Base-by-base conservation (phyloP, 495 filamentous ascomycete species). In the Aspergillus cavernicola region DNA sequence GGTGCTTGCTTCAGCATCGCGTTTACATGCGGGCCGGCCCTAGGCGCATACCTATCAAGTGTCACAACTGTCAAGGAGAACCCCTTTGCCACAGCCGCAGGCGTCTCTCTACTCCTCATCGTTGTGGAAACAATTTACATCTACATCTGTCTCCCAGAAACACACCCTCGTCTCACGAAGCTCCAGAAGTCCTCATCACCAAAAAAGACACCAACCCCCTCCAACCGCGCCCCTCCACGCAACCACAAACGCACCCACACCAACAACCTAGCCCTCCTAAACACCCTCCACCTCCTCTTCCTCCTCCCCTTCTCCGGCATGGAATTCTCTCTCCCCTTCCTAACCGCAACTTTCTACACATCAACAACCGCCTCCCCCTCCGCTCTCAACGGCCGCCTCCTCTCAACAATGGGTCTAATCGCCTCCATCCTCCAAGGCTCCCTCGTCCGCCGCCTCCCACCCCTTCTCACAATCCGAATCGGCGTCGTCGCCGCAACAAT, bases 1-100 rank as follows among this genome's bases (percentile, higher is more conserved):
- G 93, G 93, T 29, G 92, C 85, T 32, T 97, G 95, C 70, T 99
- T 99, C 75, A 92, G 87, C 44, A 88, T 99, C 58, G 92, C 93
- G 11, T 99, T 99, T 65, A 97, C 95, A 1, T 95, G 93, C 61
- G 93, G 93, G 0, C 93, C 93, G 0, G 88, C 91, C 23, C 76
- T 99, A 46, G 93, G 93, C 33, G 93, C 95, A 1, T 90, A 80
- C 54, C 73, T 99, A 20, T 84, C 85, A 49, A 81, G 82, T 16
- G 78, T 93, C 44, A 80, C 81, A 37, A 85, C 82, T 5, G 84
- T 97, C 4, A 83, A 85, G 2, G 85, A 85, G 35, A 99, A 99
- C 64, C 93, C 93, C 0, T 99, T 97, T 65, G 90, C 90, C 4
- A 88, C 88, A 0, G 89, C 95, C 3, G 93, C 93, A 2, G 83